Evolutionary conservation across 148 eudicot genomes (phyloP).

Genomic region (Nepenthes mirabilis): DNA sequence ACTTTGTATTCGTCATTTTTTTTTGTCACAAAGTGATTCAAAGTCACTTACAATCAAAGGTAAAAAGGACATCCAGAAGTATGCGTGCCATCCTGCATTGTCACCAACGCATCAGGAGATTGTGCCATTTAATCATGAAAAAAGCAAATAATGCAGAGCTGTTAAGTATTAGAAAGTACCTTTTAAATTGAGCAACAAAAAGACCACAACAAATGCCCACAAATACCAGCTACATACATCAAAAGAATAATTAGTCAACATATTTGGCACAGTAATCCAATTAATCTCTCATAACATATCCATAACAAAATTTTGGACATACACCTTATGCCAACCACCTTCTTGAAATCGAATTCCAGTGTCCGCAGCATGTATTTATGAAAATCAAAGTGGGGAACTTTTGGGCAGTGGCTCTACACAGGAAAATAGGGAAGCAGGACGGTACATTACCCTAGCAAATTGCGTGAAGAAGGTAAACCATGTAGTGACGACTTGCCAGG

Average conservation of each 20-base stretch:
- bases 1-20: background rate
- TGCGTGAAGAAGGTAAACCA: background rate
- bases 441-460: background rate
- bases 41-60: conserved; percentile 62
- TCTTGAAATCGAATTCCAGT: conserved; percentile 68
- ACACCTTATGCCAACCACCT: conserved; percentile 83
- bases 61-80: conserved; percentile 81
- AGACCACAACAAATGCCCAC: conserved; percentile 88
- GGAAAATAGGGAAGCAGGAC: background rate
- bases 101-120: background rate
- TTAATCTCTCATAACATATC: background rate
- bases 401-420: conserved; percentile 53
- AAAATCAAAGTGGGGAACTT: conserved; percentile 44
- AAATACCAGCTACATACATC: conserved; percentile 70
- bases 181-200: conserved; percentile 63
- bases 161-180: conserved; percentile 25
- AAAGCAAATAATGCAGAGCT: background rate
- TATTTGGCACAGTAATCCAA: background rate
- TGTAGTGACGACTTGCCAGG: background rate
- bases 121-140: background rate
- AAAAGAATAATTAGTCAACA: conserved; percentile 1
- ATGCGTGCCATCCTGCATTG: conserved; percentile 80
- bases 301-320: background rate
- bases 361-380: conserved; percentile 78
- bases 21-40: background rate